Base-by-base conservation (phyloP, 208 protist species). In the Trypanosoma grayi region DNA sequence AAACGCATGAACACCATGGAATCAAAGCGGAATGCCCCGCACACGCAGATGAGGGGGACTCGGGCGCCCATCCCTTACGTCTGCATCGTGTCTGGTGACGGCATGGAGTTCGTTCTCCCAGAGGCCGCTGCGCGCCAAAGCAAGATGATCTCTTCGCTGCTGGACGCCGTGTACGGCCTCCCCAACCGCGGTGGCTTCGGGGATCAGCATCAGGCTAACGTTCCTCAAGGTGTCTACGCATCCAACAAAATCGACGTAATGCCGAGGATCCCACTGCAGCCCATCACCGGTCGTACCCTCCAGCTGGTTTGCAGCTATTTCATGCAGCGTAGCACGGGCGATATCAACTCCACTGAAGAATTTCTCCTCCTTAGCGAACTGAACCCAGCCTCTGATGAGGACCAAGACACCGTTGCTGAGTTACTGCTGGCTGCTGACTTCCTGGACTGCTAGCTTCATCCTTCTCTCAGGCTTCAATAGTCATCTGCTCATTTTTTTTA, bases 51-150 rank as follows among this genome's bases (percentile, higher is more conserved):
- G n/a, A n/a, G 1, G 22, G 4, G 24, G 31, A 2, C 43, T n/a
- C 8, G 30, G 20, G 40, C 65, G 50, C 63, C 66, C 20, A 34
- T 83, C n/a, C 43, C 66, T 18, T 90, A 88, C 60, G 65, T 87
- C 13, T 66, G 63, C 22, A 37, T 93, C 8, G 46, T 60, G 10
- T 73, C 69, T 27, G 54, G 73, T 40, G 78, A 86, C n/a, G 72
- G 61, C 2, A 56, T 69, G 39, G 66, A 70, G 31, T 71, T 93
- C 10, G 72, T 90, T 48, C 52, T 93, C 11, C 86, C 83, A 9
- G 59, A 81, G 24, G 70, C 70, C 24, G 81, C 76, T 25, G 86
- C 75, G 1, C 73, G 56, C 4, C 71, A 76, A 39, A 78, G 75
- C 30, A 77, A 73, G 24, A 54, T 88, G 48, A 44, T 93, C 24